Evolutionary conservation across 2,329 filamentous ascomycete species (phyloP).

Genomic region (Cladophialophora immunda): DNA sequence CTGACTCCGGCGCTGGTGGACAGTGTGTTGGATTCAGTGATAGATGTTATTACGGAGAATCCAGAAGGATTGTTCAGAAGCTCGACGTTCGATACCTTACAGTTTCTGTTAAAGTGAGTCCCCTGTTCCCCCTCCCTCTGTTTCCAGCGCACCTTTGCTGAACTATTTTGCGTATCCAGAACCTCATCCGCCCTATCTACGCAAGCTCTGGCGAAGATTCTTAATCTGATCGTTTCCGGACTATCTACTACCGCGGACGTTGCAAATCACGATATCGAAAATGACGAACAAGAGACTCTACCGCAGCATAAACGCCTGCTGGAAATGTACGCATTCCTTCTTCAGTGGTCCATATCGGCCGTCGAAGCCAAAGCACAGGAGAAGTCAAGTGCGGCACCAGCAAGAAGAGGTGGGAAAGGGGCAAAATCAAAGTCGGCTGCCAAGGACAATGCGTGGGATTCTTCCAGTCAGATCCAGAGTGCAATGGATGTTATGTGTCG

Average conservation of each 20-base stretch:
- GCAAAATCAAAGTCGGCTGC: constrained; percentile 72
- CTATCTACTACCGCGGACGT: constrained; percentile 85
- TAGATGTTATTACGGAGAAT: constrained; percentile 90
- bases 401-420: constrained; percentile 75
- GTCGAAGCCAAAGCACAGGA: constrained; percentile 93
- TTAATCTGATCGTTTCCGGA: constrained; percentile 88
- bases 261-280: constrained; percentile 85
- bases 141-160: constrained; percentile 63
- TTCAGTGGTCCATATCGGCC: constrained; percentile 95
- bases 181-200: constrained; percentile 80
- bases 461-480: constrained; percentile 82
- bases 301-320: constrained; percentile 89
- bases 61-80: constrained; percentile 85
- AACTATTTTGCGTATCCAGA: constrained; percentile 74
- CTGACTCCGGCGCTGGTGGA: constrained; percentile 83
- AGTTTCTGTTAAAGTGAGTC: constrained; percentile 95
- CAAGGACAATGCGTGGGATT: constrained; percentile 87
- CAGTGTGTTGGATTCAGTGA: constrained; percentile 85
- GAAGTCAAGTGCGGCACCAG: constrained; percentile 78
- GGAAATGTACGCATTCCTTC: constrained; percentile 90
- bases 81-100: constrained; percentile 86
- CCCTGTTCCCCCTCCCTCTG: constrained; percentile 51
- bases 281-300: constrained; percentile 87
- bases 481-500: constrained; percentile 96
- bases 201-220: constrained; percentile 87